Conservation (phyloP, 495 filamentous ascomycete species). For the Hypoxylon crocopeplum region DNA sequence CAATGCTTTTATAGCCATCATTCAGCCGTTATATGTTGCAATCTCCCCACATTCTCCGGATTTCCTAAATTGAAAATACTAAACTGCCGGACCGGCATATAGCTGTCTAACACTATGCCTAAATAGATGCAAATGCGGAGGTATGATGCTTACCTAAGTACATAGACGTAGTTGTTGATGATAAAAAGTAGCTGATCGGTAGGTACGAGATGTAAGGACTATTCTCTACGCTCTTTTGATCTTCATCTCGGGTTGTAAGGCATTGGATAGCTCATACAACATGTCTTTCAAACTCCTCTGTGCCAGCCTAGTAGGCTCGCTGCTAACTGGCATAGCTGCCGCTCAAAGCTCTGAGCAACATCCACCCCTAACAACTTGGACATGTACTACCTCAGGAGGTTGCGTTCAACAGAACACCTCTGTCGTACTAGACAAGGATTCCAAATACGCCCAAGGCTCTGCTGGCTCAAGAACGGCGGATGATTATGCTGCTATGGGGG, state of each 20-base stretch:
- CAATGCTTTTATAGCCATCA: slow-evolving; percentile 1
- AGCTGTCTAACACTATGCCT: slow-evolving; percentile 28
- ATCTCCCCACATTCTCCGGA: slow-evolving; percentile 31
- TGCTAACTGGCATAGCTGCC: slow-evolving; percentile 23
- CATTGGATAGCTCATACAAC: neutral
- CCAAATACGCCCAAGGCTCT: slow-evolving; percentile 28
- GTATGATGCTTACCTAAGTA: slow-evolving; percentile 4
- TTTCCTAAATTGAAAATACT: slow-evolving; percentile 30
- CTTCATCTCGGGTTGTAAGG: slow-evolving; percentile 1
- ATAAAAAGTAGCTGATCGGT: slow-evolving; percentile 19
- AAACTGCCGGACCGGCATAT: slow-evolving; percentile 26
- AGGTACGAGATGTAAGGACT: slow-evolving; percentile 16
- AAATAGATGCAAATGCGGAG: slow-evolving; percentile 37
- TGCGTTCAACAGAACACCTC: slow-evolving; percentile 49
- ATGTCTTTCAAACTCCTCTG: slow-evolving; percentile 39
- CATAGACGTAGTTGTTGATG: neutral
- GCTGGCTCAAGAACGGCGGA: slow-evolving; percentile 30
- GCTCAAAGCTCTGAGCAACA: slow-evolving; percentile 42
- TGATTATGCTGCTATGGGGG: slow-evolving; percentile 37
- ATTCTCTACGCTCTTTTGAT: slow-evolving; percentile 17
- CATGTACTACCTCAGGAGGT: slow-evolving; percentile 47
- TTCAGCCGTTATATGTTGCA: slow-evolving; percentile 27
- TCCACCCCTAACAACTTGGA: slow-evolving; percentile 48
- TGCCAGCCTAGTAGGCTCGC: slow-evolving; percentile 23
- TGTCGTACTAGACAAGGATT: slow-evolving; percentile 49